Evolutionary conservation across 2,329 filamentous ascomycete genomes (phyloP).

Genomic region (Xylariaceae sp.): DNA sequence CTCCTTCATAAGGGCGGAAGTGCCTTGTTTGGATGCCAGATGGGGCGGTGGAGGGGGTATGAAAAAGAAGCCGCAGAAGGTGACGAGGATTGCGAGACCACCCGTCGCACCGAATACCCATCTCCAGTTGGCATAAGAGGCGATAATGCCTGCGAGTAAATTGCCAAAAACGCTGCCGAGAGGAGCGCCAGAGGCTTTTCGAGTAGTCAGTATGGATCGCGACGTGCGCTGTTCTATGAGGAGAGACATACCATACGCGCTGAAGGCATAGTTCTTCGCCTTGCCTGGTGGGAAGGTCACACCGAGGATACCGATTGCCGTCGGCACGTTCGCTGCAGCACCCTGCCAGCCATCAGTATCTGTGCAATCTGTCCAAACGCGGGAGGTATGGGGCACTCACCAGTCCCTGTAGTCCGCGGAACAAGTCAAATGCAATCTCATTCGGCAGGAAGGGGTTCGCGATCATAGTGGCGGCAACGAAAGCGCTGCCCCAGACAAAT

Average conservation of each 20-base stretch:
- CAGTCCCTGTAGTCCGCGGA: conserved; percentile 63
- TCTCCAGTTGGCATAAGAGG: conserved; percentile 59
- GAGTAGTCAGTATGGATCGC: conserved; percentile 2
- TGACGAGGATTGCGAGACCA: conserved; percentile 53
- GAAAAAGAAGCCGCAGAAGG: conserved; percentile 52
- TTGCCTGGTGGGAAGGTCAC: conserved; percentile 63
- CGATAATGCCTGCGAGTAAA: conserved; percentile 58
- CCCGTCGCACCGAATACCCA: conserved; percentile 65
- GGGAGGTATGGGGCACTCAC: conserved; percentile 17
- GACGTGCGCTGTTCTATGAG: neutral
- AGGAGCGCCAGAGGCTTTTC: conserved; percentile 55
- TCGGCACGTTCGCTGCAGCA: conserved; percentile 65
- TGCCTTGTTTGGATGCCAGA: conserved; percentile 17
- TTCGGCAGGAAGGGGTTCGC: conserved; percentile 60
- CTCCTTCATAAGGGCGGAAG: conserved; percentile 34
- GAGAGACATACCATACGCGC: conserved; percentile 46
- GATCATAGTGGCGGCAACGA: conserved; percentile 55
- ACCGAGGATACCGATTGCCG: conserved; percentile 66
- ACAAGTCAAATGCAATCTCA: conserved; percentile 64
- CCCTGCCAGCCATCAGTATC: conserved; percentile 34
- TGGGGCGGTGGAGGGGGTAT: conserved; percentile 49
- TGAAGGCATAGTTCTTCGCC: conserved; percentile 68
- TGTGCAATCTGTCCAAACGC: too few species aligned
- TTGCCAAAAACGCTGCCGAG: conserved; percentile 63
- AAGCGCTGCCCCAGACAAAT: conserved; percentile 60